Conservation (phyloP, 2,329 filamentous ascomycete species). For the Stemphylium vesicarium region DNA sequence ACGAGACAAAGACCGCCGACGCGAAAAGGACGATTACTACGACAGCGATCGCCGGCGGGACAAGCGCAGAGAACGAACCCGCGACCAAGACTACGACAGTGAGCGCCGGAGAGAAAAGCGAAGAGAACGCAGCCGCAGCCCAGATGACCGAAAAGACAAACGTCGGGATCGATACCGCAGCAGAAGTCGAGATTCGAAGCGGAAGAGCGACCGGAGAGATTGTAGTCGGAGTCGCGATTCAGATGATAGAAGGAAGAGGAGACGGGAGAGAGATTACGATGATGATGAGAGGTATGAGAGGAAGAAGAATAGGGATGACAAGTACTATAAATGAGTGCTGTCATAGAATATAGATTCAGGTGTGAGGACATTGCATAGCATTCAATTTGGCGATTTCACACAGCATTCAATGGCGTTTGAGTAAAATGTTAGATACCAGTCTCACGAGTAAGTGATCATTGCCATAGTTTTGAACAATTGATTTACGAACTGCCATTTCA, state of each 20-base stretch:
- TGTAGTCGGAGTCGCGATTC: constrained; percentile 27
- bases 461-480: too few relatives aligned
- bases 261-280: constrained; percentile 32
- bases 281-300: constrained; percentile 31
- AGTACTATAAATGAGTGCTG: constrained; percentile 10
- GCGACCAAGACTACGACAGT: constrained; percentile 23
- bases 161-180: constrained; percentile 33
- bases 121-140: constrained; percentile 30
- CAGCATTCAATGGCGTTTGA: not conserved
- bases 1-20: constrained; percentile 23
- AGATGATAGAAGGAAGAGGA: constrained; percentile 34
- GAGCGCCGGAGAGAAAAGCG: constrained; percentile 19
- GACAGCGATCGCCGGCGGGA: constrained; percentile 30
- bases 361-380: not conserved
- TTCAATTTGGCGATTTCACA: not conserved
- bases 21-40: constrained; percentile 27
- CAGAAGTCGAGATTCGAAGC: constrained; percentile 28
- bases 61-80: constrained; percentile 23
- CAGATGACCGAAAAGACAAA: constrained; percentile 35
- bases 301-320: constrained; percentile 25
- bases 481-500: too few relatives aligned
- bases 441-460: too few relatives aligned
- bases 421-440: too few relatives aligned
- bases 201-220: constrained; percentile 25
- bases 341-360: not conserved